Evolutionary conservation across 305 asterid species (phyloP).

Genomic region (Fraxinus velutina): DNA sequence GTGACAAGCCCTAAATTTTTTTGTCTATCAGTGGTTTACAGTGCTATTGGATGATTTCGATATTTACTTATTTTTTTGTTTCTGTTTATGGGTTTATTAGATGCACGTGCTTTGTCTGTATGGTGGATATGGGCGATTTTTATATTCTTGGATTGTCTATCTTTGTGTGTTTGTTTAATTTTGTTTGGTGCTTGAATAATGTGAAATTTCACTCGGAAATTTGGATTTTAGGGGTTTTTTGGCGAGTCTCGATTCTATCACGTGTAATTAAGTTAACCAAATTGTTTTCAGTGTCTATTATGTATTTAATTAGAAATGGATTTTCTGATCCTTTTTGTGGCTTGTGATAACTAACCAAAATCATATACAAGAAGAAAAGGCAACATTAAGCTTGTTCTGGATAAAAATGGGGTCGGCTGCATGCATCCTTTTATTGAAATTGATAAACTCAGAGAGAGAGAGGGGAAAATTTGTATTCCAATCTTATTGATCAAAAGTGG

Average conservation of each 20-base stretch:
- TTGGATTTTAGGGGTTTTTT: not conserved
- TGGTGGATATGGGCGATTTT: not conserved
- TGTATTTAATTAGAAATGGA: not conserved
- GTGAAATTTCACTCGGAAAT: not conserved
- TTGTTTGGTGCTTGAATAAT: slow-evolving; percentile 1
- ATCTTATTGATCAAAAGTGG: too few relatives aligned
- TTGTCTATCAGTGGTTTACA: not conserved
- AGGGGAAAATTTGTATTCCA: too few relatives aligned
- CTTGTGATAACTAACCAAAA: not conserved
- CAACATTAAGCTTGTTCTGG: not conserved
- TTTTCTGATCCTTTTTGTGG: slow-evolving; percentile 10
- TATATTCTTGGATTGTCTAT: not conserved
- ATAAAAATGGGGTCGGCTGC: not conserved
- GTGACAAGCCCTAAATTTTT: not conserved
- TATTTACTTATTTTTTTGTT: not conserved
- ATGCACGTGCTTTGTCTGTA: slow-evolving; percentile 6
- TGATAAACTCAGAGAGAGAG: too few relatives aligned
- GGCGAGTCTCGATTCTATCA: not conserved
- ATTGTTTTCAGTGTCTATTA: not conserved
- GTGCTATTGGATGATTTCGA: not conserved
- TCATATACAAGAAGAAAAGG: not conserved
- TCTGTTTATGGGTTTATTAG: not conserved
- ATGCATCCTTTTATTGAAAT: not conserved
- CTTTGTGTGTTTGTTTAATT: not conserved
- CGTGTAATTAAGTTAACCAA: slow-evolving; percentile 3